Conservation (phyloP, 129 eudicot species). For the Centrapalus pauciflorus region DNA sequence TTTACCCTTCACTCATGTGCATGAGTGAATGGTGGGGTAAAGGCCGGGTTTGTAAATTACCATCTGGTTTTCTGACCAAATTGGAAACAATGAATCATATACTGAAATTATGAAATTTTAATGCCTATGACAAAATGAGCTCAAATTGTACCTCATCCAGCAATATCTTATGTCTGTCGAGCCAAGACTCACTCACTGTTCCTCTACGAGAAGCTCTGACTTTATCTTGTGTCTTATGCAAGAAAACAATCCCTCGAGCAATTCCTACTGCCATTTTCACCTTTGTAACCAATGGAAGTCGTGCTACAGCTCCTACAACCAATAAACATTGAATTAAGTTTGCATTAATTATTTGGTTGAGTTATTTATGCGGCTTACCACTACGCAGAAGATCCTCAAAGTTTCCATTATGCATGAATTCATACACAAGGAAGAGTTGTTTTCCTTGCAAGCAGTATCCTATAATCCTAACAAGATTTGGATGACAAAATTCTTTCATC, state of each 20-base stretch:
- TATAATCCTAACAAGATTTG: slow-evolving; percentile 19
- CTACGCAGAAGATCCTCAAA: neutral
- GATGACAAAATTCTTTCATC: slow-evolving; percentile 16
- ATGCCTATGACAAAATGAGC: neutral
- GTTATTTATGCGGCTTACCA: neutral
- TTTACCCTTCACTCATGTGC: too few relatives aligned
- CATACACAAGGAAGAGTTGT: slow-evolving; percentile 22
- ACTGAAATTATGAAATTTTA: too few relatives aligned
- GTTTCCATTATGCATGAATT: slow-evolving; percentile 12
- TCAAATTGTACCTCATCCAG: slow-evolving; percentile 14
- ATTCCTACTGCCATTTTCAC: slow-evolving; percentile 10
- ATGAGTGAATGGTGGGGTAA: too few relatives aligned
- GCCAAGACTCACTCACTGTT: neutral
- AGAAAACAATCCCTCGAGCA: slow-evolving; percentile 12
- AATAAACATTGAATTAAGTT: neutral
- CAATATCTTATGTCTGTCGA: slow-evolving; percentile 13
- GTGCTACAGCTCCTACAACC: neutral
- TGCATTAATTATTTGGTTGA: neutral
- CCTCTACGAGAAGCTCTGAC: too few relatives aligned
- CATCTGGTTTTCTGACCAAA: too few relatives aligned
- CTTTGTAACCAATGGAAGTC: slow-evolving; percentile 10
- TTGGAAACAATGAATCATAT: too few relatives aligned
- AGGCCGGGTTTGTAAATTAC: too few relatives aligned
- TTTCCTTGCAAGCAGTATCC: slow-evolving; percentile 18
- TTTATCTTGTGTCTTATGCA: neutral